These are phyloP conservation scores for Nakazawaea peltata DNA, from an alignment of 805 yeast genomes.

Conservation along the genomic window DNA sequence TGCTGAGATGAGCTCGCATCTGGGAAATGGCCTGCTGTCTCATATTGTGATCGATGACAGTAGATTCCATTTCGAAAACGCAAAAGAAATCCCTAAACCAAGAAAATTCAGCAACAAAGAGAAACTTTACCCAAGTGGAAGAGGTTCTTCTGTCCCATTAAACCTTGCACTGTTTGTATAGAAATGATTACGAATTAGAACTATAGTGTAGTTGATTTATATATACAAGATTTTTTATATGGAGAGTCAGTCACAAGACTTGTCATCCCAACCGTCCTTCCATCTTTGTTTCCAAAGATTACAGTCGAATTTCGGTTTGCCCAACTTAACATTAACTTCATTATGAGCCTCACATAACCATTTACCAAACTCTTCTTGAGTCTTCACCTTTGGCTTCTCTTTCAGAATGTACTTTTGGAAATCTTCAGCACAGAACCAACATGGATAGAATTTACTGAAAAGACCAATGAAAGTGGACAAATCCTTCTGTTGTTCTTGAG, in stretches of 20 bases:
- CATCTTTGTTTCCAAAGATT: slow-evolving; percentile 88
- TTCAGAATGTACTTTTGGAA: slow-evolving; percentile 53
- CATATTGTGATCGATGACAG: slow-evolving; percentile 54
- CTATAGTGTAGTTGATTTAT: too few relatives aligned
- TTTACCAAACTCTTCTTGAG: slow-evolving; percentile 71
- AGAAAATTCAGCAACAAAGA: slow-evolving; percentile 62
- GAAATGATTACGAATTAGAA: too few relatives aligned
- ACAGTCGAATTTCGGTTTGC: slow-evolving; percentile 84
- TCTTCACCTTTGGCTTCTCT: slow-evolving; percentile 47
- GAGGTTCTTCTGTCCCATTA: slow-evolving; percentile 88
- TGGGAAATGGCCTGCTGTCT: slow-evolving; percentile 15
- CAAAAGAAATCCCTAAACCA: slow-evolving; percentile 77
- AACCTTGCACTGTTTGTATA: slow-evolving; percentile 29
- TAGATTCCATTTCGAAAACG: slow-evolving; percentile 65
- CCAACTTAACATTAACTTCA: slow-evolving; percentile 78
- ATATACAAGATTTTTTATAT: background rate
- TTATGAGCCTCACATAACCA: slow-evolving; percentile 98
- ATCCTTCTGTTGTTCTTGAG: slow-evolving; percentile 54
- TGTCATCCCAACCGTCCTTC: slow-evolving; percentile 89
- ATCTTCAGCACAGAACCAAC: slow-evolving; percentile 89
- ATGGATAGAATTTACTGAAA: slow-evolving; percentile 82
- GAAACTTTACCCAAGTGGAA: slow-evolving; percentile 89
- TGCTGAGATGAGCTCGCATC: background rate
- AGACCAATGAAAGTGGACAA: slow-evolving; percentile 60
- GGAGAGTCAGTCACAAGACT: slow-evolving; percentile 33